Evolutionary conservation across 305 asterid genomes (phyloP), one percentile per base, ranked within the genome.

Genomic region (Solanum hybrid): DNA sequence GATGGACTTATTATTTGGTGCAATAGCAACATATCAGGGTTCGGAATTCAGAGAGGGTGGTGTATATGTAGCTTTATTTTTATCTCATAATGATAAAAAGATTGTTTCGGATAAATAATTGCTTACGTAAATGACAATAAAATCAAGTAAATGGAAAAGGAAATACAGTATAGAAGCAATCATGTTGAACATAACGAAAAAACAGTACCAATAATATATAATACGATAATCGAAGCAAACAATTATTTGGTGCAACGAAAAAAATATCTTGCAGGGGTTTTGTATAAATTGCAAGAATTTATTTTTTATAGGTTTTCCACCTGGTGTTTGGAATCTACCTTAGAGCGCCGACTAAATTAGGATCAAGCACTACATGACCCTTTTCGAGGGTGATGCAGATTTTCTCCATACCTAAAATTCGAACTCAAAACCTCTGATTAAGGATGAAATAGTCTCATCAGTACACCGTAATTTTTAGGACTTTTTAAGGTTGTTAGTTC

Each of bases 31-130:
- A 29, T 29, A 28, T 12, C 10, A 3, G 10, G 18, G 10, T 12
- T 11, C 0, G 1, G 4, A 61, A 20, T 5, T 26, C 20, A 5
- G 5, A 5, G 1, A 5, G 8, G 1, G 2, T 31, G n/a, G 0
- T 31, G 80, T 74, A 22, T 8, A 33, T 0, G 1, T 5, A 76
- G 2, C 2, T 20, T 74, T 75, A 75, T 31, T 0, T 29, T 14
- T 75, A 75, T 75, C 11, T 75, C 0, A 0, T 4, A 1, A 74
- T 0, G 1, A 10, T 33, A 0, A 6, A 31, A 35, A 35, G 0
- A 35, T 0, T 35, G 37, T 35, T 35, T 35, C 37, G 0, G 0
- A 35, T 35, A 35, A 35, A 35, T 35, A 10, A 4, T 67, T 12
- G 11, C 5, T 67, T 2, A n/a, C 4, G 6, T n/a, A 24, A n/a